A percentile compares a stretch with the other conserved stretches of the same genome.
Conservation (phyloP, 176 grass and related monocot genomes). For the Aegilops umbellulata region DNA sequence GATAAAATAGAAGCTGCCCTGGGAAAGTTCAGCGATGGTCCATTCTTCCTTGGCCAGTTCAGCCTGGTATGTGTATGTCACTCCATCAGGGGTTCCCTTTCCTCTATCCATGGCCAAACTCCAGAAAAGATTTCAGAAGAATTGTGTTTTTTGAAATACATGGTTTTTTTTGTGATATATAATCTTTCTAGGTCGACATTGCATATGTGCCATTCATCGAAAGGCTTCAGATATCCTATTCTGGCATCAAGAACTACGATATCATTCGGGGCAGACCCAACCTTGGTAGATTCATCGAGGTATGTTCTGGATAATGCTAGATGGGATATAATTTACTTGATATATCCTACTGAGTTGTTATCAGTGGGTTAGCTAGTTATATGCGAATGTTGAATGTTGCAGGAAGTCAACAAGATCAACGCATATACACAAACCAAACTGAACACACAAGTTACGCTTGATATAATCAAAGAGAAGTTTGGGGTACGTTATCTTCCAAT, state of each 20-base stretch:
- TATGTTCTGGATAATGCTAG: slow-evolving; percentile 1
- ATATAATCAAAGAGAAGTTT: slow-evolving; percentile 40
- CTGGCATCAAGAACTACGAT: slow-evolving; percentile 63
- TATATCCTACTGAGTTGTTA: too few species aligned
- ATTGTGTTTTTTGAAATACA: not conserved
- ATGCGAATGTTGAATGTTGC: not conserved
- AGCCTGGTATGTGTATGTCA: slow-evolving; percentile 50
- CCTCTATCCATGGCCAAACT: not conserved
- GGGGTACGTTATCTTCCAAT: slow-evolving; percentile 40
- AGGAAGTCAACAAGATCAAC: slow-evolving; percentile 79
- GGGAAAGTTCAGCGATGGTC: slow-evolving; percentile 68
- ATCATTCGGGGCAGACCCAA: slow-evolving; percentile 62
- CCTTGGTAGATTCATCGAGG: slow-evolving; percentile 62
- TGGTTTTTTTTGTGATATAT: not conserved
- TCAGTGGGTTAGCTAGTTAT: not conserved
- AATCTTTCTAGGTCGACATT: slow-evolving; percentile 60
- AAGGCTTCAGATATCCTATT: slow-evolving; percentile 49
- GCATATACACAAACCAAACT: slow-evolving; percentile 48
- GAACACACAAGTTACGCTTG: slow-evolving; percentile 52
- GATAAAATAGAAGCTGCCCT: slow-evolving; percentile 76
- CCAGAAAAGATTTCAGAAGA: not conserved
- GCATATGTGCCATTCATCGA: slow-evolving; percentile 77
- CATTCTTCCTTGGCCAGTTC: slow-evolving; percentile 79
- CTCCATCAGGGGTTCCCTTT: not conserved
- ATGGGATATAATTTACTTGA: not conserved